Evolutionary conservation across 1,284 basidiomycete genomes (phyloP).

Genomic region (Tilletia indica): DNA sequence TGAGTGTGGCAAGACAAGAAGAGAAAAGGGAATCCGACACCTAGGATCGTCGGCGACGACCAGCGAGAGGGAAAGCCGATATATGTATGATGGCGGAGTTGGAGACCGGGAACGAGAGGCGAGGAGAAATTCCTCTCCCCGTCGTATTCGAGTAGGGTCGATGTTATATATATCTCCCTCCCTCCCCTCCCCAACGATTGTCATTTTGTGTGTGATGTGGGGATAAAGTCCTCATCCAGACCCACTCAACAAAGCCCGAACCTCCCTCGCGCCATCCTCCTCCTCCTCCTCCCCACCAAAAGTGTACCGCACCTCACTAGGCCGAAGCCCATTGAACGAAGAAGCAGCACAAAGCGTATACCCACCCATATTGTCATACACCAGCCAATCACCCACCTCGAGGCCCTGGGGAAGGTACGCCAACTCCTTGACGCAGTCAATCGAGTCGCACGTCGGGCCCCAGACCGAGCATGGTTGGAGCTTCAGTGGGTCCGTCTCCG

Average conservation of each 20-base stretch:
- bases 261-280: slow-evolving; percentile 3
- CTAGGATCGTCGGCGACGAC: too few species aligned
- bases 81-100: too few species aligned
- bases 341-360: slow-evolving; percentile 88
- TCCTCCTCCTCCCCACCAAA: slow-evolving; percentile 44
- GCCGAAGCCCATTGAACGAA: slow-evolving; percentile 72
- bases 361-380: slow-evolving; percentile 87
- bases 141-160: too few species aligned
- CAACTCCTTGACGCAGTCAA: slow-evolving; percentile 64
- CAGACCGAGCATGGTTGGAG: slow-evolving; percentile 60
- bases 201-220: too few species aligned
- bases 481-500: slow-evolving; percentile 14
- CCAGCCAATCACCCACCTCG: slow-evolving; percentile 77
- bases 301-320: slow-evolving; percentile 57
- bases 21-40: too few species aligned
- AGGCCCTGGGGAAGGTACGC: slow-evolving; percentile 44
- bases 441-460: slow-evolving; percentile 81
- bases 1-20: too few species aligned
- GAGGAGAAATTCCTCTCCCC: too few species aligned
- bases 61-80: too few species aligned
- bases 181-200: too few species aligned
- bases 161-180: too few species aligned
- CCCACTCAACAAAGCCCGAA: neutral
- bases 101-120: too few species aligned
- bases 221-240: too few species aligned